Evolutionary conservation across 2,329 filamentous ascomycete species (phyloP).

Genomic region (Endocalyx cinctus): DNA sequence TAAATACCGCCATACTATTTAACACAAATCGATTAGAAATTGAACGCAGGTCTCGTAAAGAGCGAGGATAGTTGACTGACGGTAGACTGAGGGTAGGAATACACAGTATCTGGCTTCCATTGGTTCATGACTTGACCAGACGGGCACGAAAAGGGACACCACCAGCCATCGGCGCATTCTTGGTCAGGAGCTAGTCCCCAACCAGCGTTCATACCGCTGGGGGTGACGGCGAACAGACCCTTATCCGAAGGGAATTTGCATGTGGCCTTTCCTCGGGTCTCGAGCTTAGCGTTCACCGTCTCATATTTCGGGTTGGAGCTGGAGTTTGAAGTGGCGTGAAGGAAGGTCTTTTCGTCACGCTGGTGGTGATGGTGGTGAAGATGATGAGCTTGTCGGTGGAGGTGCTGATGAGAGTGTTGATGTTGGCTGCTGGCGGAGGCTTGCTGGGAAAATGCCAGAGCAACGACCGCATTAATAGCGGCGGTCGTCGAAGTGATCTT

Average conservation of each 20-base stretch:
- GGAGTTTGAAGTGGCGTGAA: too few relatives aligned
- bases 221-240: conserved; percentile 65
- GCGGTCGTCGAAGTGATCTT: too few relatives aligned
- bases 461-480: too few relatives aligned
- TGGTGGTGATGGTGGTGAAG: too few relatives aligned
- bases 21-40: conserved; percentile 5
- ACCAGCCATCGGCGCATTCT: conserved; percentile 60
- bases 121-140: conserved; percentile 73
- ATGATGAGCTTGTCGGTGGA: too few relatives aligned
- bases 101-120: conserved; percentile 69
- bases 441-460: too few relatives aligned
- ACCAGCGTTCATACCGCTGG: conserved; percentile 59
- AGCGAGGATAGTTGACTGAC: conserved; percentile 41
- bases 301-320: conserved; percentile 27
- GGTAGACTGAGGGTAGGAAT: conserved; percentile 67
- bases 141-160: conserved; percentile 74
- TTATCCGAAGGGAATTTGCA: conserved; percentile 65
- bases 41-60: not conserved
- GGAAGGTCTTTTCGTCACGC: too few relatives aligned
- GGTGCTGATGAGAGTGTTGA: too few relatives aligned
- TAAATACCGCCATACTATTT: conserved; percentile 67
- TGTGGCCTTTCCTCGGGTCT: conserved; percentile 46
- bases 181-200: conserved; percentile 79
- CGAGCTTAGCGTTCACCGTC: conserved; percentile 28
- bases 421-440: too few relatives aligned